These are phyloP conservation scores for Capsicum baccatum DNA, from an alignment of 257 asterid species.

Conservation along the genomic window DNA sequence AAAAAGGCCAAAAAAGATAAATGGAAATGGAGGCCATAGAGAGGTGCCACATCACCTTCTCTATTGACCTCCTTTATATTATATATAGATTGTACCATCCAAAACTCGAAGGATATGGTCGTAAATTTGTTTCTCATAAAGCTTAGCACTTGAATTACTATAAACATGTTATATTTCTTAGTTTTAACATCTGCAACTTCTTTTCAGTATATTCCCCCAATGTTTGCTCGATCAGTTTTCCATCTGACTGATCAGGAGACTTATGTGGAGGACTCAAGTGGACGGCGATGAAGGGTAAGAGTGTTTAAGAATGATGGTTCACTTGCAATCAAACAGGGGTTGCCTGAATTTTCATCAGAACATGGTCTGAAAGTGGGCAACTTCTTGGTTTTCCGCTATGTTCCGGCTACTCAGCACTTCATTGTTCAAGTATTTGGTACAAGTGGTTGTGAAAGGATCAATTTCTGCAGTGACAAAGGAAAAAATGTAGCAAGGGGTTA, in stretches of 20 bases:
- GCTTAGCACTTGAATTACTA: neutral
- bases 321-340: conserved; percentile 55
- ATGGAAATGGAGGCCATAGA: too few species aligned
- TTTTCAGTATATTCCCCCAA: conserved; percentile 71
- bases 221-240: conserved; percentile 36
- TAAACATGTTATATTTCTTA: too few species aligned
- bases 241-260: conserved; percentile 42
- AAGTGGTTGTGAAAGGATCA: conserved; percentile 24
- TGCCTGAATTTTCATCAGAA: conserved; percentile 52
- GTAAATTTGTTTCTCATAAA: too few species aligned
- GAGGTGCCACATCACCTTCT: too few species aligned
- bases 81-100: too few species aligned
- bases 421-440: conserved; percentile 42
- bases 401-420: conserved; percentile 41
- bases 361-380: conserved; percentile 51
- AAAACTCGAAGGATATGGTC: too few species aligned
- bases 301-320: too few species aligned
- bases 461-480: neutral
- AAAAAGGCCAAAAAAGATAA: too few species aligned
- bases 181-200: neutral
- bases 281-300: too few species aligned
- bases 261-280: conserved; percentile 25
- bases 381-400: conserved; percentile 43
- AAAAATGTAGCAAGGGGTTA: conserved; percentile 29
- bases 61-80: too few species aligned